A percentile compares a stretch with the other conserved stretches of the same genome.
Evolutionary conservation across 768 basidiomycete species (phyloP).

Genomic region (Tulasnella sp.): DNA sequence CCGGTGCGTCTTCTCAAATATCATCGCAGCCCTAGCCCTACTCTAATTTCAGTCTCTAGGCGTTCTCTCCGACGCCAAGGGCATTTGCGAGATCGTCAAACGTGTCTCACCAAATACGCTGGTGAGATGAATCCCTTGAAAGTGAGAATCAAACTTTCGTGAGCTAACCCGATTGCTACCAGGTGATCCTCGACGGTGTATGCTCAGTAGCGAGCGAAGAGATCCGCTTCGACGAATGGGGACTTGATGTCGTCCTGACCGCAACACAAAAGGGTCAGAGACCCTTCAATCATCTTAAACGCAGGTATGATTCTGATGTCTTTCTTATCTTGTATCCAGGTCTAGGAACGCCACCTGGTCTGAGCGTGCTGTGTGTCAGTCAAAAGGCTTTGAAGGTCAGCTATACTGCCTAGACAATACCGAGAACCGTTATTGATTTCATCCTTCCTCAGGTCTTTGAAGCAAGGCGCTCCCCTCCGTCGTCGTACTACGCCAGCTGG

Average conservation of each 20-base stretch:
- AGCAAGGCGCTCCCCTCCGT: conserved; percentile 47
- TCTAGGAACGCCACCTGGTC: conserved; percentile 83
- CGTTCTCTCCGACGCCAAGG: conserved; percentile 75
- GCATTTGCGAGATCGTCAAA: conserved; percentile 59
- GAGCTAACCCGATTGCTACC: not conserved
- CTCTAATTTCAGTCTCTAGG: conserved; percentile 28
- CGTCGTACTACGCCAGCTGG: conserved; percentile 85
- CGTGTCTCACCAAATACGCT: conserved; percentile 77
- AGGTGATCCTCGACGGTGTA: conserved; percentile 84
- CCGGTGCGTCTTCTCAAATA: conserved; percentile 31
- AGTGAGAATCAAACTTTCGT: conserved; percentile 2
- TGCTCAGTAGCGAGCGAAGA: conserved; percentile 95
- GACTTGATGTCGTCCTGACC: conserved; percentile 74
- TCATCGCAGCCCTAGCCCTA: not conserved
- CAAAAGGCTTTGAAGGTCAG: conserved; percentile 59
- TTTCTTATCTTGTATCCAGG: conserved; percentile 23
- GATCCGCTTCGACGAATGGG: conserved; percentile 90
- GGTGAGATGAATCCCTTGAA: conserved; percentile 27
- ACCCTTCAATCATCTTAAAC: no score
- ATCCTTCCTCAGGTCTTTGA: conserved; percentile 39
- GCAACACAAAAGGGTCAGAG: conserved; percentile 69
- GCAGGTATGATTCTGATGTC: not conserved
- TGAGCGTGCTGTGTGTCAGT: conserved; percentile 77
- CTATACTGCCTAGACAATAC: not conserved
- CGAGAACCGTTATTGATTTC: not conserved